Evolutionary conservation across 1,284 basidiomycete genomes (phyloP).

Genomic region (Boletus sp.): DNA sequence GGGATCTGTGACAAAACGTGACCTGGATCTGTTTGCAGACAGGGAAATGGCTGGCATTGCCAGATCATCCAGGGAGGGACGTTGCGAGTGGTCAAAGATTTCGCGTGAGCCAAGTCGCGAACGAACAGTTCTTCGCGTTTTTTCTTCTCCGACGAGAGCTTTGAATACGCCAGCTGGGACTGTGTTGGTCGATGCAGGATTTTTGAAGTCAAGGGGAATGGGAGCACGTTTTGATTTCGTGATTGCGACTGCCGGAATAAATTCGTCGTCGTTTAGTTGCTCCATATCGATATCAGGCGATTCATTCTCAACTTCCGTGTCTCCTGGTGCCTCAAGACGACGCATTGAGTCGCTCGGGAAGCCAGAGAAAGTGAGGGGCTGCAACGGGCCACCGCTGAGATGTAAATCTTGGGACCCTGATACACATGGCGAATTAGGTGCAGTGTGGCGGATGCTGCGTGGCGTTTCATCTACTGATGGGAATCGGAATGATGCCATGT

Average conservation of each 20-base stretch:
- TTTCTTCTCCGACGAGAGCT: constrained; percentile 67
- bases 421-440: constrained; percentile 44
- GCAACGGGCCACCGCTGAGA: constrained; percentile 47
- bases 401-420: constrained; percentile 31
- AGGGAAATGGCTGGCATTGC: constrained; percentile 69
- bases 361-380: constrained; percentile 68
- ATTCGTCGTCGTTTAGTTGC: constrained; percentile 35
- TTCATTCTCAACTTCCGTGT: constrained; percentile 24
- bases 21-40: constrained; percentile 51
- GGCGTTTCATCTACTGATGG: constrained; percentile 57
- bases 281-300: constrained; percentile 11
- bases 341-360: constrained; percentile 44
- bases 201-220: constrained; percentile 80
- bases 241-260: constrained; percentile 41
- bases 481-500: constrained; percentile 77
- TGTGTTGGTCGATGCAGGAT: constrained; percentile 70
- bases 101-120: constrained; percentile 73
- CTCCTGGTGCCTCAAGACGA: constrained; percentile 20
- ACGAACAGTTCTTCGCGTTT: constrained; percentile 67
- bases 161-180: constrained; percentile 85
- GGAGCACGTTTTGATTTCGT: constrained; percentile 68
- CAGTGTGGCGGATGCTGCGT: constrained; percentile 51
- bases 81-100: constrained; percentile 60
- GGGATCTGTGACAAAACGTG: constrained; percentile 60
- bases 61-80: constrained; percentile 74